These are phyloP conservation scores for Pholiota adiposa DNA, from an alignment of 1,284 basidiomycete genomes.

Conservation along the genomic window DNA sequence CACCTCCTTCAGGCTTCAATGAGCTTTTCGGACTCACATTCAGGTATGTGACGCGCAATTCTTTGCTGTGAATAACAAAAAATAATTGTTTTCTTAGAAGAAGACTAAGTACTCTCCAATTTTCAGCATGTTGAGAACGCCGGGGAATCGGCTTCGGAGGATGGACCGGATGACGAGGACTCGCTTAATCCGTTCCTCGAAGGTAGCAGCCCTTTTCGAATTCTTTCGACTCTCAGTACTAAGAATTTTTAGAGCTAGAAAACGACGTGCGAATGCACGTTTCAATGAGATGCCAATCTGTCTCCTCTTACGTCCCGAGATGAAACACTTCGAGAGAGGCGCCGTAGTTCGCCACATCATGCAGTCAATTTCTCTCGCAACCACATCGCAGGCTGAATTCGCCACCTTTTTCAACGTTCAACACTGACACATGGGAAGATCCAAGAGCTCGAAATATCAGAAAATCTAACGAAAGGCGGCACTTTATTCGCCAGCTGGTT, in stretches of 20 bases:
- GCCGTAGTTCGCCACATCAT: not conserved
- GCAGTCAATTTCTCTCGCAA: not conserved
- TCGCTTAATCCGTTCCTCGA: not conserved
- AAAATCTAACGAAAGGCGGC: not conserved
- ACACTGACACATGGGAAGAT: not conserved
- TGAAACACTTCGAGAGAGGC: slow-evolving; percentile 1
- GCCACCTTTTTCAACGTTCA: not conserved
- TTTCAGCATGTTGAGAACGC: too few relatives aligned
- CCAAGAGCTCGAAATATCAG: not conserved
- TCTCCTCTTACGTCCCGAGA: not conserved
- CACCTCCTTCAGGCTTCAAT: too few relatives aligned
- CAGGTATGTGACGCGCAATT: too few relatives aligned
- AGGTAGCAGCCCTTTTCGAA: not conserved
- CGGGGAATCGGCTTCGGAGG: too few relatives aligned
- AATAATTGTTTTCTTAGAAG: too few relatives aligned
- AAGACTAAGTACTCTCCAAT: too few relatives aligned
- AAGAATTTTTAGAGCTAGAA: not conserved
- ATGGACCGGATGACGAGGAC: not conserved
- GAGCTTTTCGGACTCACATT: too few relatives aligned
- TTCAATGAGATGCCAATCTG: slow-evolving; percentile 8
- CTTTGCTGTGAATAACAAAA: too few relatives aligned
- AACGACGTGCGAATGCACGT: not conserved
- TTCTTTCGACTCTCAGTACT: not conserved
- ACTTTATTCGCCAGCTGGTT: not conserved
- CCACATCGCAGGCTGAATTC: not conserved